Evolutionary conservation across 805 yeast genomes (phyloP), one percentile per base, ranked within the genome.

Genomic region (Osmozyma mogii): DNA sequence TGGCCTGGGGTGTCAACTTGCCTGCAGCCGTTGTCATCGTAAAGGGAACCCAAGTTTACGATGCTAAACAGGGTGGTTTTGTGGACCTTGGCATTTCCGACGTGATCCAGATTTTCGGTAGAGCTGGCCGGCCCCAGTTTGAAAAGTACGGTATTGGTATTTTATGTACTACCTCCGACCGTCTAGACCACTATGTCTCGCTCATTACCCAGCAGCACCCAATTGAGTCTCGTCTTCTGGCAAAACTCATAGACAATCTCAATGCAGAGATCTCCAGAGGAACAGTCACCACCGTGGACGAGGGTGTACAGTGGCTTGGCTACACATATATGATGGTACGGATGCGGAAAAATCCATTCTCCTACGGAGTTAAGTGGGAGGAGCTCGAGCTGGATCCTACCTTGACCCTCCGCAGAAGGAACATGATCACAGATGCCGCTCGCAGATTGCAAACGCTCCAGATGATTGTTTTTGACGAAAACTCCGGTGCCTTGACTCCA

Each of bases 111-210:
- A 92, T 92, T 41, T 92, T 92, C 60, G 99, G 99, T 44, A 82
- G 99, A 63, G 98, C 98, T 16, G 99, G 99, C 59, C 76, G 99
- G 58, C 99, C 99, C 1, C 98, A 94, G 45, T 92, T 75, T 55
- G 95, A 89, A 43, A 74, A 74, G 33, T 79, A 71, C 48, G 99
- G 98, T 67, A 84, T 89, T 3, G 97, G 97, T 64, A 76, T 87
- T 15, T 59, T 92, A 27, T 78, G 92, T 51, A 92, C 98, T 0
- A 68, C 94, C 0, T 65, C 69, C 35, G 97, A 89, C 45, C 64
- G 73, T 28, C 56, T 94, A 16, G 94, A 84, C 44, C 95, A 87
- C 43, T 92, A 89, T 46, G 73, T 94, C n/a, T 75, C 92, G 1
- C 64, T 88, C 13, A 68, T 92, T 15, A 78, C 95, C 0, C 95